phyloP scores from a whole-genome alignment of 2,329 filamentous ascomycete genomes.

The Ophiosphaerella narmari region DNA sequence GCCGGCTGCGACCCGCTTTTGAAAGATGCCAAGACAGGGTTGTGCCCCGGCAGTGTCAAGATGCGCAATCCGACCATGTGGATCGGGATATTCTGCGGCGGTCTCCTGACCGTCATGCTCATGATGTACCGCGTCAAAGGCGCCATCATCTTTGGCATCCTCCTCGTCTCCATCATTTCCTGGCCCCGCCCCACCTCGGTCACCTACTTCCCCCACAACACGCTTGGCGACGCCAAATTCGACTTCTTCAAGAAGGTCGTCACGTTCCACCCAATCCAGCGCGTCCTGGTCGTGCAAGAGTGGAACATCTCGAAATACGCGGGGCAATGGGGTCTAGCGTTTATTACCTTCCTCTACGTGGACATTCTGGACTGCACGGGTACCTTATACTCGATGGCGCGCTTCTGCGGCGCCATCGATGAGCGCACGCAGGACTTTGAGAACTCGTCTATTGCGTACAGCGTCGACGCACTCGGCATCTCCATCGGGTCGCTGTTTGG shows the following conservation, averaged over 20 bases:
- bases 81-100: conserved; percentile 86
- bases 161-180: conserved; percentile 84
- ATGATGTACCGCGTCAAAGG: conserved; percentile 88
- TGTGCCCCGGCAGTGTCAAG: conserved; percentile 68
- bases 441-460: conserved; percentile 80
- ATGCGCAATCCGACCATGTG: conserved; percentile 86
- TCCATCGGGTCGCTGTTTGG: conserved; percentile 81
- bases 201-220: conserved; percentile 79
- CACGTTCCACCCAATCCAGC: conserved; percentile 76
- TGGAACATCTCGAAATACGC: conserved; percentile 73
- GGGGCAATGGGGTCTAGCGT: conserved; percentile 78
- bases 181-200: conserved; percentile 79
- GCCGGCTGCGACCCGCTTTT: conserved; percentile 70
- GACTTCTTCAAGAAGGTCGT: conserved; percentile 90
- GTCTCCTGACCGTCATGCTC: conserved; percentile 76
- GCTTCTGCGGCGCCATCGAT: conserved; percentile 79
- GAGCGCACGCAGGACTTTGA: conserved; percentile 86
- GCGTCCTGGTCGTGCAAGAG: conserved; percentile 71
- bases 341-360: conserved; percentile 88
- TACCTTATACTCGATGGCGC: conserved; percentile 87
- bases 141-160: conserved; percentile 80
- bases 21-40: conserved; percentile 44
- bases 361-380: conserved; percentile 88
- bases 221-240: conserved; percentile 71
- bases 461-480: conserved; percentile 80